phyloP scores from a whole-genome alignment of 768 basidiomycete species.

The Pleurotus cornucopiae region DNA sequence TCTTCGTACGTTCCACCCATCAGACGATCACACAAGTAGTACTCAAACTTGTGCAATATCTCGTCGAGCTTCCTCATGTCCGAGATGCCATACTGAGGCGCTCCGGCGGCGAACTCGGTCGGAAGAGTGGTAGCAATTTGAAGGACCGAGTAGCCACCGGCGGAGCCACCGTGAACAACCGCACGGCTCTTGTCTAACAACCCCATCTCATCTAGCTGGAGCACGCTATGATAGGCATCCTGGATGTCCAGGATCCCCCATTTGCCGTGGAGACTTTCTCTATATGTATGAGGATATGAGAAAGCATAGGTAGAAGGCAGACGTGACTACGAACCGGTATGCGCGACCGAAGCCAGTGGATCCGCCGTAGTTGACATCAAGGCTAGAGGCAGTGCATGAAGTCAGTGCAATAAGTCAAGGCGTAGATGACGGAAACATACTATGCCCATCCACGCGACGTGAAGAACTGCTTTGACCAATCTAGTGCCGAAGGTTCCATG shows the following conservation, averaged over 20 bases:
- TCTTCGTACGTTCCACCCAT: slow-evolving; percentile 46
- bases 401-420: too few species aligned
- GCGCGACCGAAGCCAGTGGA: too few species aligned
- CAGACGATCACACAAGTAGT: slow-evolving; percentile 39
- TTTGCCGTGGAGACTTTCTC: slow-evolving; percentile 40
- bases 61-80: slow-evolving; percentile 43
- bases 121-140: slow-evolving; percentile 27
- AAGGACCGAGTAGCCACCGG: slow-evolving; percentile 55
- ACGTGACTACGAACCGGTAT: slow-evolving; percentile 11
- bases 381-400: too few species aligned
- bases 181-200: slow-evolving; percentile 42
- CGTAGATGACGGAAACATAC: too few species aligned
- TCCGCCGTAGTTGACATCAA: too few species aligned
- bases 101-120: slow-evolving; percentile 39
- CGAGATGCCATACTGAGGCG: slow-evolving; percentile 47
- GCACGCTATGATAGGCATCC: slow-evolving; percentile 41
- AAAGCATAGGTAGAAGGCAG: slow-evolving; percentile 34
- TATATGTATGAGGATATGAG: slow-evolving; percentile 31
- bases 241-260: slow-evolving; percentile 58
- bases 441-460: too few species aligned
- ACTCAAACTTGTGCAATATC: slow-evolving; percentile 56
- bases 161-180: slow-evolving; percentile 51
- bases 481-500: slow-evolving; percentile 30
- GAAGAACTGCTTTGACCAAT: slow-evolving; percentile 25
- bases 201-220: slow-evolving; percentile 30